These are phyloP conservation scores for Sphaerulina vaccinii DNA, from an alignment of 2,329 filamentous ascomycete species.

Conservation along the genomic window DNA sequence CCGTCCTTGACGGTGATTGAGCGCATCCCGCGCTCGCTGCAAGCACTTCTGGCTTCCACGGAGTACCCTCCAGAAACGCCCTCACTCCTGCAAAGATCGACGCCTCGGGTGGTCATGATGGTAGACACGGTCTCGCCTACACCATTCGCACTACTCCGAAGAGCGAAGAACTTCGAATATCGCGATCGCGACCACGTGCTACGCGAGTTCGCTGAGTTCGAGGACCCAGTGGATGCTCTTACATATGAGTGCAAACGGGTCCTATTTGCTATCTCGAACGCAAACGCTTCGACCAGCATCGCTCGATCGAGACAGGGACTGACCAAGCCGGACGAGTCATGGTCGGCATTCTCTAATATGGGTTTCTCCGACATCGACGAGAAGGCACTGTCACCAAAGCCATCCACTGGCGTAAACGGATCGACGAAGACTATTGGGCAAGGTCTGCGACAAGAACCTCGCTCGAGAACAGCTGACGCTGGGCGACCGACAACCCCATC, in stretches of 20 bases:
- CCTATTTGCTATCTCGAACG: slow-evolving; percentile 79
- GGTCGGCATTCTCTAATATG: slow-evolving; percentile 95
- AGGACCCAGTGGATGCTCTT: slow-evolving; percentile 82
- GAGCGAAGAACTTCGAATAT: slow-evolving; percentile 94
- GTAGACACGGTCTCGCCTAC: slow-evolving; percentile 93
- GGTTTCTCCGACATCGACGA: slow-evolving; percentile 75
- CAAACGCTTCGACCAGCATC: slow-evolving; percentile 79
- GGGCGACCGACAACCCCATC: slow-evolving; percentile 91
- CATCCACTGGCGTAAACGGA: slow-evolving; percentile 25
- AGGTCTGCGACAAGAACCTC: slow-evolving; percentile 64
- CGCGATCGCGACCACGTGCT: slow-evolving; percentile 83
- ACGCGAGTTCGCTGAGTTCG: slow-evolving; percentile 80
- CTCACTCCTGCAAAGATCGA: slow-evolving; percentile 71
- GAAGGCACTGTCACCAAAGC: slow-evolving; percentile 21
- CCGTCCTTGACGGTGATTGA: slow-evolving; percentile 75
- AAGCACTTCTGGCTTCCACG: slow-evolving; percentile 85
- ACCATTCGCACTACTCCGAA: slow-evolving; percentile 83
- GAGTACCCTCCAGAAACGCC: slow-evolving; percentile 87
- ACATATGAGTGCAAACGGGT: slow-evolving; percentile 94
- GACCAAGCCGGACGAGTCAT: slow-evolving; percentile 70
- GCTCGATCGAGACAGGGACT: slow-evolving; percentile 47
- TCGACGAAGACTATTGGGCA: slow-evolving; percentile 31
- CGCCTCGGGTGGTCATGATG: slow-evolving; percentile 92
- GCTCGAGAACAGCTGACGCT: slow-evolving; percentile 64
- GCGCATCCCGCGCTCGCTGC: slow-evolving; percentile 81